These are phyloP conservation scores for Datura wrightii DNA, from an alignment of 257 asterid species.

Conservation along the genomic window DNA sequence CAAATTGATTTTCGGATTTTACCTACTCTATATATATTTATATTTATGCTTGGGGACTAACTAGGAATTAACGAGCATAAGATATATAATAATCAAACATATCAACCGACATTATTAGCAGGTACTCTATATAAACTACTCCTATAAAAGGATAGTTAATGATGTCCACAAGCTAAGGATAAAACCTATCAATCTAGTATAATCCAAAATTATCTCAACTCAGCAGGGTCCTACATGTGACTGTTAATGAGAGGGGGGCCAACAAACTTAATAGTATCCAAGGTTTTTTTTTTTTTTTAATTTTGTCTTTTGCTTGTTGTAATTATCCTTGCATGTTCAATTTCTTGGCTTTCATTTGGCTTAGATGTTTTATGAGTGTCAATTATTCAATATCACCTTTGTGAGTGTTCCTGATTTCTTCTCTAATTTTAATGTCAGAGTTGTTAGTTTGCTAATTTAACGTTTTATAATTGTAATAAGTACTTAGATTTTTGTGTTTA, in stretches of 20 bases:
- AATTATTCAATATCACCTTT: not conserved
- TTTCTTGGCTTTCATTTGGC: not conserved
- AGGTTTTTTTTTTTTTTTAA: not conserved
- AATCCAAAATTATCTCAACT: constrained; percentile 19
- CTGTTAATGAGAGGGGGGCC: not conserved
- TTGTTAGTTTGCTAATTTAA: not conserved
- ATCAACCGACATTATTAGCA: too few relatives aligned
- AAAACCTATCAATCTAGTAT: not conserved
- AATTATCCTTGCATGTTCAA: not conserved
- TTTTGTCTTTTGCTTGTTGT: not conserved
- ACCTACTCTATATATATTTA: too few relatives aligned
- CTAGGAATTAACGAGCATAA: too few relatives aligned
- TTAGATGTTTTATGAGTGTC: not conserved
- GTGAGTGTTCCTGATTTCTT: not conserved
- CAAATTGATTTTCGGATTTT: too few relatives aligned
- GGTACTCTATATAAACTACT: not conserved
- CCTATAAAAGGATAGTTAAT: not conserved
- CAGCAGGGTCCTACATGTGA: constrained; percentile 14
- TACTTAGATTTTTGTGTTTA: too few relatives aligned
- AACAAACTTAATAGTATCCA: not conserved
- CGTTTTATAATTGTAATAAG: too few relatives aligned
- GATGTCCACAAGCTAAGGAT: not conserved
- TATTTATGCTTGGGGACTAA: too few relatives aligned
- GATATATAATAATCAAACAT: too few relatives aligned
- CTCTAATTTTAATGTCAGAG: not conserved